Conservation (phyloP, 2,329 filamentous ascomycete genomes). For the Colletotrichum scovillei region DNA sequence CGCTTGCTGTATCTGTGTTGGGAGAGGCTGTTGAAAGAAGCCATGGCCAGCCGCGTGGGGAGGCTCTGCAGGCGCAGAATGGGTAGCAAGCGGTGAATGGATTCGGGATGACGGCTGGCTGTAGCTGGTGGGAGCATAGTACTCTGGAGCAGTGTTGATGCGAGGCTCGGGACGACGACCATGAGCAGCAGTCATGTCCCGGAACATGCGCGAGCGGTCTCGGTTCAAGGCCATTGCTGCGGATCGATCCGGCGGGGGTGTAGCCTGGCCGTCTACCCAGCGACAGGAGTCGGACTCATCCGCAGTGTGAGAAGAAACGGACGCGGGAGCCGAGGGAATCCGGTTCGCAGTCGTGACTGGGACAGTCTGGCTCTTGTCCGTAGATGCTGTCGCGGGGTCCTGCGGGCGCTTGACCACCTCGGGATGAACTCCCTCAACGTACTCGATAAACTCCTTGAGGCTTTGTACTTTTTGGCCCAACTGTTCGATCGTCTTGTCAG, state of each 20-base stretch:
- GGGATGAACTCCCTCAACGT: constrained; percentile 30
- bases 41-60: not conserved
- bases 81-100: constrained; percentile 24
- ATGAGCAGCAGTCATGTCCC: constrained; percentile 16
- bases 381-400: not conserved
- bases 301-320: constrained; percentile 26
- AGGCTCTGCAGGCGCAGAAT: constrained; percentile 17
- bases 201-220: constrained; percentile 32
- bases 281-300: constrained; percentile 32
- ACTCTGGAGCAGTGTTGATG: constrained; percentile 7
- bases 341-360: not conserved
- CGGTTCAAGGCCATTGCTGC: constrained; percentile 28
- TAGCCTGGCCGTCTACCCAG: constrained; percentile 30
- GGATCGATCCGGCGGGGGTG: constrained; percentile 25
- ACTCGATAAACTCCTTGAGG: constrained; percentile 33
- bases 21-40: constrained; percentile 26
- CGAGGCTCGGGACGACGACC: constrained; percentile 21
- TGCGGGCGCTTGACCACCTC: constrained; percentile 27
- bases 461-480: constrained; percentile 22
- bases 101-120: constrained; percentile 25
- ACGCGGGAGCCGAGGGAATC: constrained; percentile 26
- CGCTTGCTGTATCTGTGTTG: constrained; percentile 13
- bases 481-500: constrained; percentile 2
- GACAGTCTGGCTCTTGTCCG: not conserved
- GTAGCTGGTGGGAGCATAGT: constrained; percentile 26